phyloP scores from a whole-genome alignment of 2,329 filamentous ascomycete genomes.

The Fusarium brevicatenulatum region DNA sequence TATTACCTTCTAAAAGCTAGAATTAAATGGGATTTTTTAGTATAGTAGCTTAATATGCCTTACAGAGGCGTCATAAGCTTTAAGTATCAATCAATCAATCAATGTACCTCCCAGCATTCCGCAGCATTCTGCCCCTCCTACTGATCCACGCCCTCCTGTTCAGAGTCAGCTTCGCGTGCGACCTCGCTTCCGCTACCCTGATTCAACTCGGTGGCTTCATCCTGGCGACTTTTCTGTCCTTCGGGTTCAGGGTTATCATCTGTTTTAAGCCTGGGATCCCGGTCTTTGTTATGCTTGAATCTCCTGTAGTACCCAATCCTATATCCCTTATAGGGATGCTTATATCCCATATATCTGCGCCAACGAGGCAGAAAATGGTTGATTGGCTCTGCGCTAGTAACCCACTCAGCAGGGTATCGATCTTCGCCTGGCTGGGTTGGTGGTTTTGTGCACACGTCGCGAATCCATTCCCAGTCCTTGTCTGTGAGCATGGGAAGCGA shows the following conservation, averaged over 20 bases:
- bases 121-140: not conserved
- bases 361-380: not conserved
- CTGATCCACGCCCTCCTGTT: not conserved
- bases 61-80: no score
- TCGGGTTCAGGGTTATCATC: accelerated
- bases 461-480: not conserved
- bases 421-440: not conserved
- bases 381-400: not conserved
- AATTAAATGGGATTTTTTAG: no score
- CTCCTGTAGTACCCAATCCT: not conserved
- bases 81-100: no score
- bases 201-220: accelerated
- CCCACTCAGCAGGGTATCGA: not conserved
- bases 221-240: accelerated
- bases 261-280: accelerated
- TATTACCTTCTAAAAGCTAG: no score
- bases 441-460: not conserved
- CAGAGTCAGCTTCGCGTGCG: no score
- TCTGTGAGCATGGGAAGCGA: not conserved
- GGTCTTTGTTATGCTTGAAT: not conserved
- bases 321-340: not conserved
- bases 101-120: no score
- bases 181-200: not conserved
- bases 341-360: not conserved
- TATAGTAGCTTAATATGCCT: no score